phyloP scores from a whole-genome alignment of 129 eudicot species.

The Calendula officinalis region DNA sequence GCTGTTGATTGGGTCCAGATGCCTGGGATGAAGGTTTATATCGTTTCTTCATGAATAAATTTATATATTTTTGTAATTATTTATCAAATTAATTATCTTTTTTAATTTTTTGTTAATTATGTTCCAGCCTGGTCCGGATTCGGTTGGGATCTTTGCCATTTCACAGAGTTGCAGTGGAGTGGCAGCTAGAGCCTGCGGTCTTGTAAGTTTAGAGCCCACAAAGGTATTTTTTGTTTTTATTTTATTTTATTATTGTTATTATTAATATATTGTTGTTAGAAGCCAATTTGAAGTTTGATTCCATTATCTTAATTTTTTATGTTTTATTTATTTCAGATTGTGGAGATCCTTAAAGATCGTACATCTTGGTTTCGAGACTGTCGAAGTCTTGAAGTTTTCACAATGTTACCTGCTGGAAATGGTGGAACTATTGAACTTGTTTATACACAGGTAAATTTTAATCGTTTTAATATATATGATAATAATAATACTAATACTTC shows the following conservation, averaged over 20 bases:
- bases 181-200: slow-evolving; percentile 99
- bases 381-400: slow-evolving; percentile 85
- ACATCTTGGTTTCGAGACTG: slow-evolving; percentile 97
- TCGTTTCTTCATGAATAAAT: background rate
- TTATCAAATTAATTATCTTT: background rate
- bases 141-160: slow-evolving; percentile 97
- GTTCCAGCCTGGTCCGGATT: slow-evolving; percentile 99
- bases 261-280: background rate
- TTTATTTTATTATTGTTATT: too few species aligned
- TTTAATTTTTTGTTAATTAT: slow-evolving; percentile 7
- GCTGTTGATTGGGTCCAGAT: slow-evolving; percentile 99
- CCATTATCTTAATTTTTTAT: background rate
- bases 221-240: slow-evolving; percentile 42
- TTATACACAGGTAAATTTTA: slow-evolving; percentile 68
- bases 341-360: slow-evolving; percentile 97
- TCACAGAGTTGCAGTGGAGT: slow-evolving; percentile 91
- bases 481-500: too few species aligned
- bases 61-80: background rate
- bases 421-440: slow-evolving; percentile 96
- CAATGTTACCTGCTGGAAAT: slow-evolving; percentile 84
- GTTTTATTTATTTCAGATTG: slow-evolving; percentile 47
- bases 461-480: background rate
- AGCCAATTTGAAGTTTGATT: background rate
- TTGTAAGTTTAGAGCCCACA: slow-evolving; percentile 85
- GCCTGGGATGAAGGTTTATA: slow-evolving; percentile 99